Base-by-base conservation (phyloP, 495 filamentous ascomycete genomes). In the Hyaloscypha bicolor region DNA sequence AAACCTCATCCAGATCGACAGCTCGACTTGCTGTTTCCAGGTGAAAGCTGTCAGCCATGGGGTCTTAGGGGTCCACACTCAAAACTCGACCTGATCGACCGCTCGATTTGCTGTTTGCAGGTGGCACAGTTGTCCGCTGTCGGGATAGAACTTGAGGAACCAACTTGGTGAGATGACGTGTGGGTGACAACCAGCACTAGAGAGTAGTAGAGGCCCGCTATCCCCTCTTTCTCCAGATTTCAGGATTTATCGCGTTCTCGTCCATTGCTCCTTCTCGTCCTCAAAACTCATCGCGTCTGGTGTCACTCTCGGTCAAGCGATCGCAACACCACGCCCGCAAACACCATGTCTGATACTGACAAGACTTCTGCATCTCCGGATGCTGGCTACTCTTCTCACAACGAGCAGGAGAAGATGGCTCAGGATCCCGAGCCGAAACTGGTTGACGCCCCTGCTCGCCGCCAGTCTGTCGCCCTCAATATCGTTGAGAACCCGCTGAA, bases 401-500 rank as follows among this genome's bases (percentile, higher is more conserved):
- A 56, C 25, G 53, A 56, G 22, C 4, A 32, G n/a, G 53, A 56
- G 53, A 56, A 56, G 21, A 4, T n/a, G 6, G 53, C 53, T 56
- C 53, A 56, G 21, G 9, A 9, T 56, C 53, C 53, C 30, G n/a
- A 56, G 53, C 53, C 19, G 16, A n/a, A 56, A n/a, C n/a, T 56
- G 22, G 16, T 22, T 56, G 53, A 56, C 53, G n/a, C 53, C 5
- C 16, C 53, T 56, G 53, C 8, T 56, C 53, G 53, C 53, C 53
- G 53, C 22, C n/a, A 56, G 53, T 56, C 53, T 0, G 53, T 56
- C 6, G 53, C 53, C 16, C 53, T 56, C 30, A 56, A 56, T 9
- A 29, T 56, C 22, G 53, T 56, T 56, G 53, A 56, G 53, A 56
- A 56, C 9, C 53, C 53, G 53, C 53, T 56, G 6, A 56, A 56